Evolutionary conservation across 1,284 basidiomycete genomes (phyloP), one percentile per base, ranked within the genome.

Genomic region (Veloboletus limbatus): DNA sequence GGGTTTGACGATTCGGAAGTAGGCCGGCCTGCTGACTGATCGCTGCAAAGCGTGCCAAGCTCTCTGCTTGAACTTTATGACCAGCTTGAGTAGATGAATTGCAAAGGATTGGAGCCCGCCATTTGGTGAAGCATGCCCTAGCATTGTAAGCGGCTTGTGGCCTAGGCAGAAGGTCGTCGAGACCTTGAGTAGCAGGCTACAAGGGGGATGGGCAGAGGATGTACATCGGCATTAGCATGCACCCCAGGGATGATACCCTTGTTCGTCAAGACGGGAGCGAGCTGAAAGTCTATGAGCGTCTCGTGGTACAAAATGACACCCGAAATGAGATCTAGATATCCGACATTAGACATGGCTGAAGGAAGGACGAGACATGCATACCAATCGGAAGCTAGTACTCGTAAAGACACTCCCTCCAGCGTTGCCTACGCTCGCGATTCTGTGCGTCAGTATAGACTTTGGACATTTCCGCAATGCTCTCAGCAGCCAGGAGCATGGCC

Each of bases 51-150:
- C 69, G 65, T 5, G 72, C 72, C 17, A 76, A 57, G 26, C 64
- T 70, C 50, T 74, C 73, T 24, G 71, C 74, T 51, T 76, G 74
- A 7, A 62, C 65, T 45, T 76, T 71, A 28, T 77, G 59, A 10
- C 67, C 68, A 30, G 69, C 60, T 22, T 65, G 64, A 7, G 70
- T 57, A 35, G 36, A 55, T 20, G 53, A 66, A 39, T 72, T 71
- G 48, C 75, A 78, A 30, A 73, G 69, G 47, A 77, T 72, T 2
- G 70, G 73, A 17, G 70, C 70, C 14, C 76, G 70, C 72, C 74
- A 79, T 55, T 78, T 79, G 21, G 73, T 73, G 59, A 79, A 78
- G 24, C 76, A 64, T 13, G 75, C 73, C 2, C 75, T 74, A 1
- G 69, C 68, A 17, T 67, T 65, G 35, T 68, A 68, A 20, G 73